Conservation (phyloP, 2,329 filamentous ascomycete species). For the Diaporthe vexans region DNA sequence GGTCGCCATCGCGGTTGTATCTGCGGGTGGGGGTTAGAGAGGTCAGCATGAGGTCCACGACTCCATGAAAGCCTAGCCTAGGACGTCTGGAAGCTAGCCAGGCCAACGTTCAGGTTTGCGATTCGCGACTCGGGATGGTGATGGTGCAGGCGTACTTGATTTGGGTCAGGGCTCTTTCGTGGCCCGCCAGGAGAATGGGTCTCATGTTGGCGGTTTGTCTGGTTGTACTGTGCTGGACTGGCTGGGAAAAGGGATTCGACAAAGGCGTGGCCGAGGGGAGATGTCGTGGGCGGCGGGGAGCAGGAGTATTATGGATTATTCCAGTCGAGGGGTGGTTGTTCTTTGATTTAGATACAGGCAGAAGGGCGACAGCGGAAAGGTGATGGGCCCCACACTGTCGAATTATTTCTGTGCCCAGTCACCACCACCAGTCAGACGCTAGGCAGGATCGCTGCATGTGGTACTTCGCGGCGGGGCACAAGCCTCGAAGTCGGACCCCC, state of each 20-base stretch:
- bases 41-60: conserved; percentile 8
- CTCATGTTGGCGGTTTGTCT: conserved; percentile 78
- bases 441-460: conserved; percentile 1
- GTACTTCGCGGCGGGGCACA: conserved; percentile 10
- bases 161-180: conserved; percentile 96
- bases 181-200: conserved; percentile 94
- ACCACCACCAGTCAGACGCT: conserved; percentile 34
- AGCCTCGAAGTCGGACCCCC: background rate
- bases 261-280: background rate
- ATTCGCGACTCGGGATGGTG: conserved; percentile 24
- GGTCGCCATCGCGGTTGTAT: conserved; percentile 95
- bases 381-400: conserved; percentile 37
- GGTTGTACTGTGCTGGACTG: conserved; percentile 32
- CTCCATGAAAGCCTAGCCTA: background rate
- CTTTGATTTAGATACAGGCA: conserved; percentile 21
- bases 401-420: conserved; percentile 38
- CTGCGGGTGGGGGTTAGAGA: conserved; percentile 55
- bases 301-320: conserved; percentile 34
- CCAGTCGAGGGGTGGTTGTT: conserved; percentile 19
- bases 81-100: background rate
- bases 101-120: conserved; percentile 26
- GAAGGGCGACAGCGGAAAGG: conserved; percentile 33
- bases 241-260: background rate
- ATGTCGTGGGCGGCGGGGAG: conserved; percentile 21
- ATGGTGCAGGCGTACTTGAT: conserved; percentile 74